Evolutionary conservation across 768 basidiomycete species (phyloP), one percentile per base, ranked within the genome.

Genomic region (Boletus patriciae): DNA sequence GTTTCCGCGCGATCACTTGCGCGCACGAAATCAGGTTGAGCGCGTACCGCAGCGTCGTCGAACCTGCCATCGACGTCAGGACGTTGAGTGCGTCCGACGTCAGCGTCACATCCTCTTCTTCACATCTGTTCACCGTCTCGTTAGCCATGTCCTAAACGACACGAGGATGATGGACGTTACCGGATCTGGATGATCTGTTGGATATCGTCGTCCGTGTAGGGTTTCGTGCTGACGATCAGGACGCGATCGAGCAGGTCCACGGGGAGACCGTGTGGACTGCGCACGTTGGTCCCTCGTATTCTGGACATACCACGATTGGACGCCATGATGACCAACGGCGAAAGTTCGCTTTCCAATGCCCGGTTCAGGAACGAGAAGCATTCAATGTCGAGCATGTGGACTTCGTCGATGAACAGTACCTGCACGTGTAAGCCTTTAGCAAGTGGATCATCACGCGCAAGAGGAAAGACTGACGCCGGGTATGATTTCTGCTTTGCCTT

Each of bases 361-460:
- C 96, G 86, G 71, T 99, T 99, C 57, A 99, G 79, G 82, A 95
- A 99, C 8, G 95, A 97, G 79, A 98, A 98, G 70, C 96, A 98
- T 71, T 98, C 96, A 60, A 99, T 98, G 72, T 99, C 96, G 62
- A 99, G 86, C 96, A 99, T 99, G 79, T 98, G 96, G 13, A 98
- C 96, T 76, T 98, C 96, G 74, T 98, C 96, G 64, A 98, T 97
- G 78, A 98, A 98, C 13, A 97, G 79, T n/a, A 97, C 92, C 92
- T 95, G 64, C 8, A 23, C 13, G 40, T 8, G 18, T 10, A 25
- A 25, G 3, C 3, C 0, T 18, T 54, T n/a, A 52, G 33, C 33
- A 38, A 13, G 12, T 46, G 19, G 12, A 54, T 19, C 4, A 29
- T 3, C 16, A 34, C 2, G 18, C 3, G 12, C 12, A 6, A 33